Evolutionary conservation across 2,329 filamentous ascomycete genomes (phyloP).

Genomic region (Stromatinia cepivora): DNA sequence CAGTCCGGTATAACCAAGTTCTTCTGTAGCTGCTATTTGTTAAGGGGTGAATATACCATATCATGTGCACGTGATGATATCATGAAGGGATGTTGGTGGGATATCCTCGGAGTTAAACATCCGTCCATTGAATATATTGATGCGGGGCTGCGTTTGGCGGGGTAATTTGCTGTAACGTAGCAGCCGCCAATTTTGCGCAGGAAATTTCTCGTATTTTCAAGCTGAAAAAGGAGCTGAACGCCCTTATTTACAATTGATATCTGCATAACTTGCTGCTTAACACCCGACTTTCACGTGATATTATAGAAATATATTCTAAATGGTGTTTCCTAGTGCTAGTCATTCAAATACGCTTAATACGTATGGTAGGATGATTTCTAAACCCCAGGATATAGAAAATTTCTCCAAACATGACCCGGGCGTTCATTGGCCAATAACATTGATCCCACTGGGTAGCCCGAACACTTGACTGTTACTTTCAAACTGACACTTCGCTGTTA

Average conservation of each 20-base stretch:
- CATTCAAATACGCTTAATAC: neutral
- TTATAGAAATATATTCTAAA: neutral
- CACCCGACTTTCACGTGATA: neutral
- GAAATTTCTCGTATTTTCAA: neutral
- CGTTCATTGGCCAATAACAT: constrained; percentile 22
- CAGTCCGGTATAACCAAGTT: too few species aligned
- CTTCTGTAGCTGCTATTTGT: neutral
- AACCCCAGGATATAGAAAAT: neutral
- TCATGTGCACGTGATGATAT: constrained; percentile 12
- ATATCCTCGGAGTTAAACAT: constrained; percentile 8
- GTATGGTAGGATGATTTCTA: too few species aligned
- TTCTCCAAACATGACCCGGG: neutral
- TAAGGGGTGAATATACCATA: neutral
- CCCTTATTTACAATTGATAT: neutral
- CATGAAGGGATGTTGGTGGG: constrained; percentile 7
- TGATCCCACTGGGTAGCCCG: constrained; percentile 48
- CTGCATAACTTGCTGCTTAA: neutral
- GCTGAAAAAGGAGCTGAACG: neutral
- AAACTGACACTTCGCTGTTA: constrained; percentile 42
- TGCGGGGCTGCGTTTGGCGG: constrained; percentile 14
- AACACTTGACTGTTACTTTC: constrained; percentile 49
- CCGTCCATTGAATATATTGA: neutral
- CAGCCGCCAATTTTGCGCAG: neutral
- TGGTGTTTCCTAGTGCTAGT: neutral
- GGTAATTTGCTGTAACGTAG: constrained; percentile 10